phyloP scores from a whole-genome alignment of 352 stramenopile species.

The Phytopythium cucurbitacearum region DNA sequence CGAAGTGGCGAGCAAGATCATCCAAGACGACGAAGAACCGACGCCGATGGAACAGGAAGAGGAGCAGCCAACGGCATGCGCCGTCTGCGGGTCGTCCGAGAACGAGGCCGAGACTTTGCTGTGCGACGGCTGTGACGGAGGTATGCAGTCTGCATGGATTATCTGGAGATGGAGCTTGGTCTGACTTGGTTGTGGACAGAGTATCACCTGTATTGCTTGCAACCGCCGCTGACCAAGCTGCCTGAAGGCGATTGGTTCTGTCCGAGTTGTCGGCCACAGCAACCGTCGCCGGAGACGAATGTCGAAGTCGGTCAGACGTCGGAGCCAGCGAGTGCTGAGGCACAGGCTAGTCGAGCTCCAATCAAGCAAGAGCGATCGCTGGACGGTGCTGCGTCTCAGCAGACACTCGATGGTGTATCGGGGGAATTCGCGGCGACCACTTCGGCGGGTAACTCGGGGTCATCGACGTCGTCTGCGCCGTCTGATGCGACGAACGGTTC shows the following conservation, averaged over 20 bases:
- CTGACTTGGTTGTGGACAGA: slow-evolving; percentile 10
- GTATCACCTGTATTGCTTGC: slow-evolving; percentile 62
- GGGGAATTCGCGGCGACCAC: not conserved
- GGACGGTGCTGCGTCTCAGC: not conserved
- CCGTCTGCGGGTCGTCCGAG: slow-evolving; percentile 35
- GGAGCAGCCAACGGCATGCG: slow-evolving; percentile 25
- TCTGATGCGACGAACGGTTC: not conserved
- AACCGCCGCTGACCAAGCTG: slow-evolving; percentile 35
- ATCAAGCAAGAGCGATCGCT: slow-evolving; percentile 19
- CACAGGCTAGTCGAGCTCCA: no score
- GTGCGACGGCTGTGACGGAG: slow-evolving; percentile 47
- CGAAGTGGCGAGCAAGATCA: not conserved
- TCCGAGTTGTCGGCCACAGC: slow-evolving; percentile 22
- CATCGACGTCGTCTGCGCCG: not conserved
- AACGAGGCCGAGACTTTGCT: slow-evolving; percentile 40
- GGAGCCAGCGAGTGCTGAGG: no score
- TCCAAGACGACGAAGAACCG: not conserved
- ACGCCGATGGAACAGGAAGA: slow-evolving; percentile 11
- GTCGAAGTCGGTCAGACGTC: not conserved
- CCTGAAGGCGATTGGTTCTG: slow-evolving; percentile 59
- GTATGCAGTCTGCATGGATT: slow-evolving; percentile 9
- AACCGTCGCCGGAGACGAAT: not conserved
- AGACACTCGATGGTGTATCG: no score
- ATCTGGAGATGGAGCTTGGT: not conserved
- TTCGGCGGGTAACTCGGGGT: not conserved